Percentiles rank a stretch among this genome's conserved stretches.
Conservation (phyloP, 2,329 filamentous ascomycete species). For the Macrophomina phaseolina region DNA sequence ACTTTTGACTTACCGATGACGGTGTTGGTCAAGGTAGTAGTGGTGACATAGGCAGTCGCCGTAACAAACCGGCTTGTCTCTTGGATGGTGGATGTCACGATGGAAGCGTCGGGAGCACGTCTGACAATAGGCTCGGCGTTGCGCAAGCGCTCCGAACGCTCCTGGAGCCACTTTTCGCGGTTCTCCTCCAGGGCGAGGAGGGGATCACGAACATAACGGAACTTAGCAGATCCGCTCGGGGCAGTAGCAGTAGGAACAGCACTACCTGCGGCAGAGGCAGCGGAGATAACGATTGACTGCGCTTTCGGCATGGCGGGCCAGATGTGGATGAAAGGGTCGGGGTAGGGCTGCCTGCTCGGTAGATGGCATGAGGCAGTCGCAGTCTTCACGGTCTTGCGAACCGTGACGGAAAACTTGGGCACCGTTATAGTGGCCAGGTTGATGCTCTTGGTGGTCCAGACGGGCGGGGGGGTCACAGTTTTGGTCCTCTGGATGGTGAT, state of each 20-base stretch:
- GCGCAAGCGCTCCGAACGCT: conserved; percentile 36
- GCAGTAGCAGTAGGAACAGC: conserved; percentile 28
- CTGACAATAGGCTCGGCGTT: conserved; percentile 30
- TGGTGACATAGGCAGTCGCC: conserved; percentile 34
- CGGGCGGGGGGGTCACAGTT: conserved; percentile 34
- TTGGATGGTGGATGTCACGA: conserved; percentile 40
- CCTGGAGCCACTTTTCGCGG: conserved; percentile 31
- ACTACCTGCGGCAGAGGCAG: conserved; percentile 22
- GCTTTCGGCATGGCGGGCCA: conserved; percentile 35
- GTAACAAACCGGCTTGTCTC: conserved; percentile 38
- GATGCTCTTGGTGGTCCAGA: conserved; percentile 38
- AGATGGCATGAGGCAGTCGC: conserved; percentile 41
- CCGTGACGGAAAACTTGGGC: conserved; percentile 31
- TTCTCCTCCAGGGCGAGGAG: conserved; percentile 29
- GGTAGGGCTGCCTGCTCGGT: conserved; percentile 32
- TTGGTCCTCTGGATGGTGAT: conserved; percentile 35
- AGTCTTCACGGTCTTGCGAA: conserved; percentile 35
- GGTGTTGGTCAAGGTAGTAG: conserved; percentile 32
- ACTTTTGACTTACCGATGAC: conserved; percentile 28
- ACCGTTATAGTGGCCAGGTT: conserved; percentile 37
- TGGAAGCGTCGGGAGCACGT: conserved; percentile 45
- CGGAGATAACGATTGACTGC: conserved; percentile 16
- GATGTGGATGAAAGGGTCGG: conserved; percentile 38
- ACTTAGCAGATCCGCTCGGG: conserved; percentile 30
- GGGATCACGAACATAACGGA: conserved; percentile 30